These are phyloP conservation scores for Raddia guianensis DNA, from an alignment of 176 grass and related monocot genomes.

Conservation along the genomic window DNA sequence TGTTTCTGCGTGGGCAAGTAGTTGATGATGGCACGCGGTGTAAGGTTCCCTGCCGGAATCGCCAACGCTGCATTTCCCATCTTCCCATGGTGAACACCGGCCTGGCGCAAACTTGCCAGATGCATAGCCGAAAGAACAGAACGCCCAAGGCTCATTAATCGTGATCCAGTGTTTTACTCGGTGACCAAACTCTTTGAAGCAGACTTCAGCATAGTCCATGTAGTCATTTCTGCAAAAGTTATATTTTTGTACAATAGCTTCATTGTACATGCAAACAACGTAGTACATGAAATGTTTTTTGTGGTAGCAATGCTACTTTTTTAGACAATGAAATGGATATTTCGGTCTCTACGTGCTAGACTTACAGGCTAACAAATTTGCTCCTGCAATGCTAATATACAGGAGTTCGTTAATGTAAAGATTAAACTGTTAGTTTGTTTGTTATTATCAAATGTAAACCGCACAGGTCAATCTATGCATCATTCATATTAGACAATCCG, in stretches of 20 bases:
- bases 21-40: constrained; percentile 51
- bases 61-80: constrained; percentile 45
- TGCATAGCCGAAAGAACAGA: constrained; percentile 12
- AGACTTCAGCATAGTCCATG: constrained; percentile 54
- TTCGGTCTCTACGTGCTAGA: no score
- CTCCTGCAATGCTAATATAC: background rate
- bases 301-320: background rate
- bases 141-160: constrained; percentile 56
- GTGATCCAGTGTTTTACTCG: constrained; percentile 84
- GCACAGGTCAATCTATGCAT: background rate
- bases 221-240: constrained; percentile 55
- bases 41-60: constrained; percentile 72
- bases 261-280: background rate
- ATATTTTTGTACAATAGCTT: background rate
- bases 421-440: background rate
- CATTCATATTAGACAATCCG: background rate
- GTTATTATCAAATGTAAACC: background rate
- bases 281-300: background rate
- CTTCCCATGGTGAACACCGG: constrained; percentile 56
- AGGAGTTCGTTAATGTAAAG: background rate
- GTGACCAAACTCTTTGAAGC: constrained; percentile 67
- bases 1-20: constrained; percentile 59
- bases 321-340: no score
- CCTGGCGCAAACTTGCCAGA: constrained; percentile 27
- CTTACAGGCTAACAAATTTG: no score